phyloP scores from a whole-genome alignment of 225 moss, liverwort and hornwort species.

The Pseudoscleropodium purum region DNA sequence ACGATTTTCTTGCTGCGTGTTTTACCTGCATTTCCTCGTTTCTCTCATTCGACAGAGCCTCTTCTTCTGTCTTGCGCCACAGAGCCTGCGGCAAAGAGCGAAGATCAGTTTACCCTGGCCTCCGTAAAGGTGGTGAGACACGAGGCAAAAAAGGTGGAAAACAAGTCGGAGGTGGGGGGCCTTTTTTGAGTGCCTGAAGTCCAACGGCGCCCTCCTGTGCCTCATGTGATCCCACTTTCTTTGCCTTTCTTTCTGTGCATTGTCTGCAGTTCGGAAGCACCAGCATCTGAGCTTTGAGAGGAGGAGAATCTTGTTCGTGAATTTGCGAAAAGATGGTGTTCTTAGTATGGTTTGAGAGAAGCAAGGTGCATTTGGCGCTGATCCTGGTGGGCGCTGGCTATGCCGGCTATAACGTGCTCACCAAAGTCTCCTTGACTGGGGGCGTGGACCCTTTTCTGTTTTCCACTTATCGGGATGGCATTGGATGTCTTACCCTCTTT shows the following conservation, averaged over 20 bases:
- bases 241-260: not conserved
- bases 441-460: slow-evolving; percentile 39
- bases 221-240: not conserved
- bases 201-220: too few relatives aligned
- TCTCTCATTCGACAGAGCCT: too few relatives aligned
- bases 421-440: slow-evolving; percentile 12
- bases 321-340: not conserved
- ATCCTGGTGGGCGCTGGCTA: not conserved
- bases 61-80: too few relatives aligned
- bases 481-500: slow-evolving; percentile 12
- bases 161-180: too few relatives aligned
- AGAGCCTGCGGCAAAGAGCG: too few relatives aligned
- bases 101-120: too few relatives aligned
- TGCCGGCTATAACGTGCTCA: slow-evolving; percentile 32
- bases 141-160: too few relatives aligned
- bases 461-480: slow-evolving; percentile 29
- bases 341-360: not conserved
- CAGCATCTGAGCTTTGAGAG: not conserved
- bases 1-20: too few relatives aligned
- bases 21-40: too few relatives aligned
- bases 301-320: not conserved
- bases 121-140: too few relatives aligned
- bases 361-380: slow-evolving; percentile 21
- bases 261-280: not conserved
- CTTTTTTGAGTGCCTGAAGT: too few relatives aligned